A percentile compares a stretch with the other conserved stretches of the same genome.
These are phyloP conservation scores for Trichoderma reesei DNA, from an alignment of 495 filamentous ascomycete species.

Conservation along the genomic window DNA sequence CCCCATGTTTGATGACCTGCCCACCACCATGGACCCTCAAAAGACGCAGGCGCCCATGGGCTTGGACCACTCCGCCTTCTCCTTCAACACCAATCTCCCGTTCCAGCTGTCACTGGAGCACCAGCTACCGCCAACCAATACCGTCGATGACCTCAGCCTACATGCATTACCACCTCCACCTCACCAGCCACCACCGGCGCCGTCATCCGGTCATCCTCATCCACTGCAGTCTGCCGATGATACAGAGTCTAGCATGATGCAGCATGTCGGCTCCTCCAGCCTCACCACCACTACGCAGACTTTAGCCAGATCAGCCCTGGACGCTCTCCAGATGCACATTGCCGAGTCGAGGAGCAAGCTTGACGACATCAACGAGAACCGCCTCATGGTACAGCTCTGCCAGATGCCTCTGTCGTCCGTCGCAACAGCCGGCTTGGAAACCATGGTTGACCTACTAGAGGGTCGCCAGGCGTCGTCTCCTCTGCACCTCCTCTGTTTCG, in stretches of 20 bases:
- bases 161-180: background rate
- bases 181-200: too few species aligned
- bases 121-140: background rate
- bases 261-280: background rate
- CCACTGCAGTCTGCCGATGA: background rate
- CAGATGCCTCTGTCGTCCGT: slow-evolving; percentile 27
- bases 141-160: background rate
- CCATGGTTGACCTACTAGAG: slow-evolving; percentile 24
- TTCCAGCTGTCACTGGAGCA: background rate
- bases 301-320: slow-evolving; percentile 33
- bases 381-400: slow-evolving; percentile 26
- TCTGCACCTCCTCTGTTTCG: slow-evolving; percentile 31
- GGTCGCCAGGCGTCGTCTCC: slow-evolving; percentile 24
- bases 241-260: background rate
- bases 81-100: slow-evolving; percentile 16
- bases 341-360: slow-evolving; percentile 29
- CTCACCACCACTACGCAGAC: slow-evolving; percentile 7
- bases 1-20: slow-evolving; percentile 13
- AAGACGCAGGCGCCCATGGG: slow-evolving; percentile 10
- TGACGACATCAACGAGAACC: slow-evolving; percentile 25
- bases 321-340: slow-evolving; percentile 32
- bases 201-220: background rate
- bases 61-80: slow-evolving; percentile 21
- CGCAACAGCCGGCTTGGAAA: slow-evolving; percentile 27
- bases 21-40: background rate